phyloP scores from a whole-genome alignment of 495 filamentous ascomycete species.

The Penicillium maclennaniae region DNA sequence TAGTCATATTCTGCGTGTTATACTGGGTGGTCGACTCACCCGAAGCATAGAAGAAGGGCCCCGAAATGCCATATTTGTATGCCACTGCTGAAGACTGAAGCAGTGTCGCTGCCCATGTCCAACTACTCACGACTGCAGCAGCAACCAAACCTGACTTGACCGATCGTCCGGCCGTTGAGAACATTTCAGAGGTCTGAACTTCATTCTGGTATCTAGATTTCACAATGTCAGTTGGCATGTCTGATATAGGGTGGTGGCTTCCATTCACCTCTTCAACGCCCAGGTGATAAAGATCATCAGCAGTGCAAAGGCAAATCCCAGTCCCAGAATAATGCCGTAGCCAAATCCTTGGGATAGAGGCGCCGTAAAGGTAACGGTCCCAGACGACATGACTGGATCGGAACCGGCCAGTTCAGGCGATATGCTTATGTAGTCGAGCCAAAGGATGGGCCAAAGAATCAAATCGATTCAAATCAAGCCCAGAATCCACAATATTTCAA shows the following conservation, averaged over 20 bases:
- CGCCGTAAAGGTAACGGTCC: conserved; percentile 33
- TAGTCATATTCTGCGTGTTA: neutral
- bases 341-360: conserved; percentile 68
- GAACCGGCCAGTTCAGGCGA: neutral
- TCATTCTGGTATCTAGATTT: conserved; percentile 75
- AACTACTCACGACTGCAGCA: conserved; percentile 89
- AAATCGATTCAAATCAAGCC: neutral
- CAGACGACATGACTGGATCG: conserved; percentile 3
- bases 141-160: conserved; percentile 95
- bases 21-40: conserved; percentile 21
- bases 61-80: conserved; percentile 88
- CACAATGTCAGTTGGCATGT: neutral
- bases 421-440: neutral
- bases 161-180: conserved; percentile 88
- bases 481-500: neutral
- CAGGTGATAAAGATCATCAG: conserved; percentile 80
- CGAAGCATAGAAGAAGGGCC: conserved; percentile 85
- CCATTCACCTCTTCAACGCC: conserved; percentile 59
- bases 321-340: conserved; percentile 78
- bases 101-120: conserved; percentile 72
- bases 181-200: conserved; percentile 95
- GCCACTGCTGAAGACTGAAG: conserved; percentile 83
- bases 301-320: conserved; percentile 72
- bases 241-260: neutral
- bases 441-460: neutral